Conservation (phyloP, 2,329 filamentous ascomycete species). For the Monosporascus sp. region DNA sequence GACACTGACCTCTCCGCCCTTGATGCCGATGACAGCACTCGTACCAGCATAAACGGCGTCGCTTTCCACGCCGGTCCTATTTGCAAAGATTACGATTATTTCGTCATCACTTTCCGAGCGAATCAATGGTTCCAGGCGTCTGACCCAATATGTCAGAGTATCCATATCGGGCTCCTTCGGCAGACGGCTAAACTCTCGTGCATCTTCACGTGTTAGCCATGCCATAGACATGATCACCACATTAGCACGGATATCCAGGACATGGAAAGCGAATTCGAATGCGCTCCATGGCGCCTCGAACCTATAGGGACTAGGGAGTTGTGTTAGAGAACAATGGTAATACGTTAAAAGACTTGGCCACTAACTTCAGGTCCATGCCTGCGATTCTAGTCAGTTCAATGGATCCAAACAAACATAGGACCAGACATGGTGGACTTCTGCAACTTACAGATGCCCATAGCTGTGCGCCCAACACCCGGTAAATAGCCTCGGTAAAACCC, state of each 20-base stretch:
- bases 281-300: conserved; percentile 44
- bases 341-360: conserved; percentile 7
- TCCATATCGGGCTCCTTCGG: conserved; percentile 63
- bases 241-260: conserved; percentile 50
- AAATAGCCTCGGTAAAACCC: conserved; percentile 45
- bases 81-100: conserved; percentile 68
- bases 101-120: conserved; percentile 47
- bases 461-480: conserved; percentile 42
- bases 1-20: conserved; percentile 58
- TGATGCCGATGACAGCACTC: conserved; percentile 63
- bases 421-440: conserved; percentile 3
- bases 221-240: conserved; percentile 72
- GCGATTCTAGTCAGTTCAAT: conserved; percentile 7
- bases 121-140: conserved; percentile 62
- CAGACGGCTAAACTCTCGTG: conserved; percentile 36
- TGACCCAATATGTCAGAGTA: conserved; percentile 70
- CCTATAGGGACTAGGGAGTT: conserved; percentile 37
- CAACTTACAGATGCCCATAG: conserved; percentile 54
- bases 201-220: conserved; percentile 61
- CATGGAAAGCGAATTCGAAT: conserved; percentile 50
- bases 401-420: conserved; percentile 1
- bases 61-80: conserved; percentile 62
- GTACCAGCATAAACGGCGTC: conserved; percentile 68
- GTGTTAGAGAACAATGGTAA: conserved; percentile 10
- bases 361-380: conserved; percentile 59